Evolutionary conservation across 2,329 filamentous ascomycete species (phyloP), one percentile per base, ranked within the genome.

Genomic region (Fusarium bulbicola): DNA sequence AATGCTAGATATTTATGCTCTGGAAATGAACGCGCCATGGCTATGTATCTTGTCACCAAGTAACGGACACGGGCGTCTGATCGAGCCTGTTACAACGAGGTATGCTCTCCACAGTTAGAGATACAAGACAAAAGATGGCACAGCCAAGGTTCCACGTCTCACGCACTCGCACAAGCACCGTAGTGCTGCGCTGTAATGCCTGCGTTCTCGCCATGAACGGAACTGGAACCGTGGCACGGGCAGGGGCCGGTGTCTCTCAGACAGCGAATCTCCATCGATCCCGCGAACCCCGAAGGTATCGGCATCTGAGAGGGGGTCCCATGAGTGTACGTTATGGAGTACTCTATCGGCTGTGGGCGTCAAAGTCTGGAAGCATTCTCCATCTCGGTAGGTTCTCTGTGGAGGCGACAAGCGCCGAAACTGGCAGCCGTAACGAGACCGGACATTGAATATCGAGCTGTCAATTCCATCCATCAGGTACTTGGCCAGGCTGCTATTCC

Each of bases 1-100:
- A 64, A 63, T 50, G 65, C 59, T 66, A 70, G 73, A 73, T 78
- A 78, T 78, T 78, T 78, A 78, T 78, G 76, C 66, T 77, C 66
- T 56, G 40, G 37, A 59, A 57, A 59, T 49, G 66, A 59, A 65
- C 63, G 57, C 57, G 66, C 63, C 57, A 65, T 69, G 68, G 50
- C 52, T 57, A 40, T 50, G 64, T 59, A 60, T 73, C 60, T 63
- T 50, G 45, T 63, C 40, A 67, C 70, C 56, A 66, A 57, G 64
- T 54, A 63, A 66, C 46, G 39, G 68, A n/a, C 63, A 73, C 63
- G 40, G 52, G 52, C 59, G 49, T 59, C 52, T 66, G 59, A 68
- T 63, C 28, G 47, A 73, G 58, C 47, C 60, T 72, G 61, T 64
- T 60, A 70, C 72, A 62, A 60, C 61, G 30, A 65, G 26, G 45